These are phyloP conservation scores for Naematelia encephala DNA, from an alignment of 768 basidiomycete genomes.

Conservation along the genomic window DNA sequence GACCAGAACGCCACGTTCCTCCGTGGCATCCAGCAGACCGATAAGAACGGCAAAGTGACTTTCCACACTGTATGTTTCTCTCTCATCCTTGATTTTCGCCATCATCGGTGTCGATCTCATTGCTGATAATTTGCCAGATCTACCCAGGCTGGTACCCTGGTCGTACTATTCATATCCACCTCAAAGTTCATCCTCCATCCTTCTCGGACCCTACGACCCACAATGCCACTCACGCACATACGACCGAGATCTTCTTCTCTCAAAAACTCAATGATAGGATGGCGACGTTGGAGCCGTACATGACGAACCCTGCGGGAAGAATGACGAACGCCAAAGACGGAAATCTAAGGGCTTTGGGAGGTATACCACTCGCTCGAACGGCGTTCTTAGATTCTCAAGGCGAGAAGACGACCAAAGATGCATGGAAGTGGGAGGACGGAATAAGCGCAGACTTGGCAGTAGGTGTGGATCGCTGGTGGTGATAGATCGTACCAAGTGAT, in stretches of 20 bases:
- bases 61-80: slow-evolving; percentile 10
- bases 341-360: neutral
- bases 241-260: slow-evolving; percentile 12
- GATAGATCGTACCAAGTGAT: no score
- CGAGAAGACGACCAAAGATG: neutral
- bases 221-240: slow-evolving; percentile 9
- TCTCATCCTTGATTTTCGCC: slow-evolving; percentile 6
- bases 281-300: neutral
- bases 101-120: slow-evolving; percentile 4
- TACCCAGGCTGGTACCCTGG: slow-evolving; percentile 16
- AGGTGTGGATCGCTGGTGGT: slow-evolving; percentile 9
- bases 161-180: slow-evolving; percentile 12
- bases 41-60: slow-evolving; percentile 7
- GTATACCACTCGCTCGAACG: neutral
- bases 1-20: slow-evolving; percentile 13
- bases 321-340: slow-evolving; percentile 7
- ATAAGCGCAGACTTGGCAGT: slow-evolving; percentile 1
- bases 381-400: neutral
- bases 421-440: neutral
- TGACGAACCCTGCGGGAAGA: neutral
- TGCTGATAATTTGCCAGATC: neutral
- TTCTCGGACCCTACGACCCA: neutral
- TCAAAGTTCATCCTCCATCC: slow-evolving; percentile 13
- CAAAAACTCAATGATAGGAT: slow-evolving; percentile 2
- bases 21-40: slow-evolving; percentile 12